Percentiles rank a stretch among this genome's conserved stretches.
Evolutionary conservation across 1,284 basidiomycete species (phyloP).

Genomic region (Cronartium quercuum): DNA sequence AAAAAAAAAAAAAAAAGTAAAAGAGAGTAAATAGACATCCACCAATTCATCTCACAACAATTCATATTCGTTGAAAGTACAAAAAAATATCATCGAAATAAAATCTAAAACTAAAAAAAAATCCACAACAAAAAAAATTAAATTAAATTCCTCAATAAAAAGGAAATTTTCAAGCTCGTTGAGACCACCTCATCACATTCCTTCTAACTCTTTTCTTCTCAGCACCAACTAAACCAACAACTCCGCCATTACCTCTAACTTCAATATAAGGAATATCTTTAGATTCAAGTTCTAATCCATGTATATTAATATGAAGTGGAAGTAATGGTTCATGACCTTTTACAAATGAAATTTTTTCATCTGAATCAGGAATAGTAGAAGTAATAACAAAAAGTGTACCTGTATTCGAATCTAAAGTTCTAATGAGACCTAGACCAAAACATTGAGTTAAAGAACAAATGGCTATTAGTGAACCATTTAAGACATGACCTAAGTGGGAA

Average conservation of each 20-base stretch:
- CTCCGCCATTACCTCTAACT: neutral
- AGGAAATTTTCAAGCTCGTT: neutral
- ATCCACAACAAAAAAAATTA: neutral
- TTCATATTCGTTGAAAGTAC: neutral
- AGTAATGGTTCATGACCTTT: neutral
- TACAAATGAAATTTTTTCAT: neutral
- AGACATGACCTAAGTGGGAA: neutral
- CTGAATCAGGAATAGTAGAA: neutral
- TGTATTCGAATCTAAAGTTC: neutral
- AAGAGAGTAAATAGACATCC: neutral
- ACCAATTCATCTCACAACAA: neutral
- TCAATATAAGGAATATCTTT: neutral
- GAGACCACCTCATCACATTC: slow-evolving; percentile 2
- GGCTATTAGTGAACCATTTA: neutral
- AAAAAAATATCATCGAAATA: neutral
- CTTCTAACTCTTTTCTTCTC: slow-evolving; percentile 3
- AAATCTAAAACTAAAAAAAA: neutral
- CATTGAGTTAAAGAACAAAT: neutral
- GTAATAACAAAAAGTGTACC: neutral
- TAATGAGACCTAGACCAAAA: neutral
- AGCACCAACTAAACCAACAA: neutral
- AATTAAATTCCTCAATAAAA: neutral
- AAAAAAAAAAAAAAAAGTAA: neutral
- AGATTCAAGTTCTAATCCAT: too few species aligned
- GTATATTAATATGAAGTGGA: neutral